These are phyloP conservation scores for Wallacemonas sp. DNA, from an alignment of 208 protist species.

Conservation along the genomic window DNA sequence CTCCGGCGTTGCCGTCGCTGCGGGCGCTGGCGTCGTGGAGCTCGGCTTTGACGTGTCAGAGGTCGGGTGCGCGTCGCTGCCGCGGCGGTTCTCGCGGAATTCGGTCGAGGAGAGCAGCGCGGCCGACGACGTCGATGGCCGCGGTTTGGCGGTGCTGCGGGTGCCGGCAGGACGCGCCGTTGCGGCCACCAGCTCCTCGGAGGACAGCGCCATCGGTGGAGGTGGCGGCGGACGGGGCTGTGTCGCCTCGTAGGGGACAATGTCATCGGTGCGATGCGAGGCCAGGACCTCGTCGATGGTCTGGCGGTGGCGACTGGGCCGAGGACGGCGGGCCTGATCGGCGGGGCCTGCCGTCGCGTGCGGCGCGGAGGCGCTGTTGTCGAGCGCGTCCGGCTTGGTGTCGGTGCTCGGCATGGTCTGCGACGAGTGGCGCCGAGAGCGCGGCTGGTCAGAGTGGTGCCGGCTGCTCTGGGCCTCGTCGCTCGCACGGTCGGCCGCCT, in stretches of 20 bases:
- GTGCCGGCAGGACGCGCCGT: neutral
- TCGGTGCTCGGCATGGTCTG: too few relatives aligned
- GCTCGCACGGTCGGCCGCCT: neutral
- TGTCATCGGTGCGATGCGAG: conserved; percentile 1
- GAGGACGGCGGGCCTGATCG: neutral
- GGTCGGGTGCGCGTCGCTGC: neutral
- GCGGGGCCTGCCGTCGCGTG: neutral
- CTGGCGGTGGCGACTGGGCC: neutral
- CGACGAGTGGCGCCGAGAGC: too few relatives aligned
- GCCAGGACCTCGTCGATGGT: conserved; percentile 2
- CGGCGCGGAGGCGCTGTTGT: neutral
- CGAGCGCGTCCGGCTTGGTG: neutral
- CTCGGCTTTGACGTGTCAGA: too few relatives aligned
- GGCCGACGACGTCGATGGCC: neutral
- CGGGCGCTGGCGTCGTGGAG: too few relatives aligned
- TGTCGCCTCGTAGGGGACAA: conserved; percentile 9
- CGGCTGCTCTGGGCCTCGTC: too few relatives aligned
- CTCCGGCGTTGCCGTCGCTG: too few relatives aligned
- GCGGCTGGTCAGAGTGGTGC: too few relatives aligned
- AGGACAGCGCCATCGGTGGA: neutral
- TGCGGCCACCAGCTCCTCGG: neutral
- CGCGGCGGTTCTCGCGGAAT: neutral
- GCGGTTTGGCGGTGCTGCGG: neutral
- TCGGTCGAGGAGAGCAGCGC: conserved; percentile 4
- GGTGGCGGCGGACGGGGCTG: conserved; percentile 4